These are phyloP conservation scores for Plasmopara viticola DNA, from an alignment of 352 stramenopile genomes.

Conservation along the genomic window DNA sequence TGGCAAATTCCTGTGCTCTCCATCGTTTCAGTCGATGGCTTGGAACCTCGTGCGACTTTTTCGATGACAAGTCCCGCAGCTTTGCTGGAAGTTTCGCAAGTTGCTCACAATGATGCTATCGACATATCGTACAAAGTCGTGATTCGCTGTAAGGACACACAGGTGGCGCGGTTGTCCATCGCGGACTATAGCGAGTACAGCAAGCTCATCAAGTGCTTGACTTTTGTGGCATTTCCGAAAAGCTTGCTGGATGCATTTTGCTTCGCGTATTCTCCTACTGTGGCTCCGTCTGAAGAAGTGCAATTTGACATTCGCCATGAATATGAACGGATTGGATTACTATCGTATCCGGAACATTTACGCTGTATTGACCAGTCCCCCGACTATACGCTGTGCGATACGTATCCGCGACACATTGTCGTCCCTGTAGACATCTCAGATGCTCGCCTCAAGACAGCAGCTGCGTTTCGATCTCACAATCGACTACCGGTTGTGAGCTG, in stretches of 20 bases:
- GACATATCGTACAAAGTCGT: conserved; percentile 59
- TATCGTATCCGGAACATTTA: conserved; percentile 51
- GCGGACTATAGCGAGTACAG: conserved; percentile 66
- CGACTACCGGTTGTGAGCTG: conserved; percentile 72
- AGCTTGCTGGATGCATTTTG: conserved; percentile 78
- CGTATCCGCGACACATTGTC: conserved; percentile 92
- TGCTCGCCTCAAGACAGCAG: conserved; percentile 66
- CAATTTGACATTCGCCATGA: conserved; percentile 75
- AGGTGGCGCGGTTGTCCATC: conserved; percentile 61
- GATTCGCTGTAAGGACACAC: conserved; percentile 75
- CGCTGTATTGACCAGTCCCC: conserved; percentile 74
- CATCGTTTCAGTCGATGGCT: conserved; percentile 59
- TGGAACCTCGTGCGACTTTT: conserved; percentile 29
- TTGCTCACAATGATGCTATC: conserved; percentile 45
- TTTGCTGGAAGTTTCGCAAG: conserved; percentile 53
- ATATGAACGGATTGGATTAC: conserved; percentile 70
- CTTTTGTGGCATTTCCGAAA: conserved; percentile 60
- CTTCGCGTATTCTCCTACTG: conserved; percentile 63
- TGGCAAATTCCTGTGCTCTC: conserved; percentile 78
- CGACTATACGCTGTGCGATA: conserved; percentile 87
- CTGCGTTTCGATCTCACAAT: conserved; percentile 62
- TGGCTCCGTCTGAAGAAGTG: conserved; percentile 69
- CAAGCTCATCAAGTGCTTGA: conserved; percentile 74
- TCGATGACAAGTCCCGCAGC: conserved; percentile 14
- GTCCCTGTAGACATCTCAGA: conserved; percentile 91